A percentile compares a stretch with the other conserved stretches of the same genome.
These are phyloP conservation scores for Fusarium praegraminearum DNA, from an alignment of 2,329 filamentous ascomycete species.

Conservation along the genomic window DNA sequence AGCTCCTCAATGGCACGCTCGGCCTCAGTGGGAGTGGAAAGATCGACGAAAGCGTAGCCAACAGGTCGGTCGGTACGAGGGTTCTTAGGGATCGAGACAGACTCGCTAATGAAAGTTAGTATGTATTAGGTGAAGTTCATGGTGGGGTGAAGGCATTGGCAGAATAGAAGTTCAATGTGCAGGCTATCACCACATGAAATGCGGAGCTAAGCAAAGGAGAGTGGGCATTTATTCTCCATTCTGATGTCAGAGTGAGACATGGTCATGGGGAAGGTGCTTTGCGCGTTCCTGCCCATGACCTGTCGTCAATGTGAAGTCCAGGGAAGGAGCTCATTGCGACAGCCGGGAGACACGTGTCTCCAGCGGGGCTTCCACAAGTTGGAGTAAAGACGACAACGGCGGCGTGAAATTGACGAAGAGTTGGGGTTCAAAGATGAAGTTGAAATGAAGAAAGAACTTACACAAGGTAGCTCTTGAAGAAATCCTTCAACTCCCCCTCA, in stretches of 20 bases:
- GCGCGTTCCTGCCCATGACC: slow-evolving; percentile 21
- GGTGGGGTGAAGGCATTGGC: not conserved
- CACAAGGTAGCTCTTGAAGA: slow-evolving; percentile 99
- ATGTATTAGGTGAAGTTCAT: slow-evolving; percentile 5
- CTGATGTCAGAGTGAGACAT: not conserved
- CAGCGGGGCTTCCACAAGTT: slow-evolving; percentile 9
- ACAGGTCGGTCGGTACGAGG: slow-evolving; percentile 98
- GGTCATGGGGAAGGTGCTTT: slow-evolving; percentile 14
- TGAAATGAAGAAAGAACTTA: slow-evolving; percentile 67
- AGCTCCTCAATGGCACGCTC: slow-evolving; percentile 95
- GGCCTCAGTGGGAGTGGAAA: slow-evolving; percentile 93
- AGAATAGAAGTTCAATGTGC: not conserved
- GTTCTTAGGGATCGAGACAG: slow-evolving; percentile 99
- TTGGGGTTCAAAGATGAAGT: not conserved
- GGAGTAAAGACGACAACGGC: slow-evolving; percentile 2
- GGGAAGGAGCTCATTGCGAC: slow-evolving; percentile 28
- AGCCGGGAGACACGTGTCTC: slow-evolving; percentile 46
- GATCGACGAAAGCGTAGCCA: slow-evolving; percentile 98
- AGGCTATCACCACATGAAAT: not conserved
- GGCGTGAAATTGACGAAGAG: not conserved
- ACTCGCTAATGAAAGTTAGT: slow-evolving; percentile 76
- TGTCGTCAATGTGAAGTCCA: slow-evolving; percentile 18
- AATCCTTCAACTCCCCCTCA: slow-evolving; percentile 99
- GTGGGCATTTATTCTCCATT: not conserved
- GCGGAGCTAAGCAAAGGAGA: not conserved